These are phyloP conservation scores for Tetrapyrgos nigripes DNA, from an alignment of 1,284 basidiomycete species.

Conservation along the genomic window DNA sequence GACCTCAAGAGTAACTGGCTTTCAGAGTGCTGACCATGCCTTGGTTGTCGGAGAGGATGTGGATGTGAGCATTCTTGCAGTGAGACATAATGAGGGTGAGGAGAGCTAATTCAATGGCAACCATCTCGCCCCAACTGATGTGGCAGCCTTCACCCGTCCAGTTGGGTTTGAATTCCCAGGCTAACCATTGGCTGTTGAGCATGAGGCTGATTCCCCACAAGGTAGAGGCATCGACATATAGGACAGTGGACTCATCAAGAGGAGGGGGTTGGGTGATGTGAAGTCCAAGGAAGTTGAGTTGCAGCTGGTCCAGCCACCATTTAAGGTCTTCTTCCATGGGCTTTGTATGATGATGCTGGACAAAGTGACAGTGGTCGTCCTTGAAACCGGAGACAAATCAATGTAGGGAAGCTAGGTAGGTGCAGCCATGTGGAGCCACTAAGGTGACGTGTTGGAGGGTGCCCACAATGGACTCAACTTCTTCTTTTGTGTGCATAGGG, in stretches of 20 bases:
- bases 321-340: too few species aligned
- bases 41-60: conserved; percentile 30
- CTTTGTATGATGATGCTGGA: conserved; percentile 12
- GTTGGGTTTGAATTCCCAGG: too few species aligned
- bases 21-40: conserved; percentile 30
- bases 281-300: conserved; percentile 15
- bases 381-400: conserved; percentile 12
- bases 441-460: conserved; percentile 26
- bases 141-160: conserved; percentile 32
- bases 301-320: too few species aligned
- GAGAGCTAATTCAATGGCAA: conserved; percentile 35
- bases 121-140: conserved; percentile 43
- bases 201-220: too few species aligned
- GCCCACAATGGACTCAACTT: conserved; percentile 2
- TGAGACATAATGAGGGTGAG: conserved; percentile 9
- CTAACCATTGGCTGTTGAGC: conserved; percentile 28
- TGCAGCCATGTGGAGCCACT: not conserved
- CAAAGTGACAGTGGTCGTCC: too few species aligned
- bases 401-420: conserved; percentile 14
- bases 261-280: conserved; percentile 8
- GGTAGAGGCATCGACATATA: conserved; percentile 35
- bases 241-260: too few species aligned
- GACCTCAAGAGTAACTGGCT: conserved; percentile 30
- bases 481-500: not conserved
- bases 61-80: conserved; percentile 10